phyloP scores from a whole-genome alignment of 805 yeast genomes.

The Myxozyma vanderwaltii region DNA sequence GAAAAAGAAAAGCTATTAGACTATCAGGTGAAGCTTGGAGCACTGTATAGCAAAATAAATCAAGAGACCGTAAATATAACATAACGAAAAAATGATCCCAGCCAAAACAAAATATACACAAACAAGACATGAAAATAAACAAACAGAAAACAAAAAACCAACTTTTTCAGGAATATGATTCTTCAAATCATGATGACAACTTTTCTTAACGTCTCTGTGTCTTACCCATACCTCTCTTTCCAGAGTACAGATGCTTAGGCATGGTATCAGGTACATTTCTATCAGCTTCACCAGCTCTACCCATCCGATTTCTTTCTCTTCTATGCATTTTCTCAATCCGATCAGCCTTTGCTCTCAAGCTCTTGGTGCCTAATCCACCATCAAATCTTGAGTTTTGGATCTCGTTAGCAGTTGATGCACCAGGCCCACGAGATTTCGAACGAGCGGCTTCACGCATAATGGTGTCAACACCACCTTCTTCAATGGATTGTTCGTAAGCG shows the following conservation, averaged over 20 bases:
- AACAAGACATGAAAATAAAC: background rate
- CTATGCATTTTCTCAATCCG: conserved; percentile 86
- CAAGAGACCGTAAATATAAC: background rate
- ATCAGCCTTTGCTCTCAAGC: conserved; percentile 78
- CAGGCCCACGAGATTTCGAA: conserved; percentile 39
- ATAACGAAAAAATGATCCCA: background rate
- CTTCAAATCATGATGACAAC: background rate
- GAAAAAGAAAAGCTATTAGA: too few species aligned
- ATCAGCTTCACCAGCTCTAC: conserved; percentile 95
- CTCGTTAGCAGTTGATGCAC: conserved; percentile 32
- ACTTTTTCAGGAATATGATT: background rate
- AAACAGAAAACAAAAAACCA: background rate
- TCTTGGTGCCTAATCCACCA: conserved; percentile 82
- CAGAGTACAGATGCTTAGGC: conserved; percentile 93
- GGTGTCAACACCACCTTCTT: conserved; percentile 73
- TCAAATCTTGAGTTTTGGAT: conserved; percentile 49
- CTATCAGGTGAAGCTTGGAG: too few species aligned
- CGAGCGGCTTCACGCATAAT: conserved; percentile 57
- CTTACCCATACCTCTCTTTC: conserved; percentile 95
- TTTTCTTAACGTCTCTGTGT: conserved; percentile 67
- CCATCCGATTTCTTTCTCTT: conserved; percentile 88
- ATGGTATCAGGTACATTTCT: conserved; percentile 80
- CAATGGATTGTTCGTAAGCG: conserved; percentile 40
- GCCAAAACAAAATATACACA: background rate
- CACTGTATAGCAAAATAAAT: background rate